Base-by-base conservation (phyloP, 1,139 yeast species). In the Yamadazyma dendronema region DNA sequence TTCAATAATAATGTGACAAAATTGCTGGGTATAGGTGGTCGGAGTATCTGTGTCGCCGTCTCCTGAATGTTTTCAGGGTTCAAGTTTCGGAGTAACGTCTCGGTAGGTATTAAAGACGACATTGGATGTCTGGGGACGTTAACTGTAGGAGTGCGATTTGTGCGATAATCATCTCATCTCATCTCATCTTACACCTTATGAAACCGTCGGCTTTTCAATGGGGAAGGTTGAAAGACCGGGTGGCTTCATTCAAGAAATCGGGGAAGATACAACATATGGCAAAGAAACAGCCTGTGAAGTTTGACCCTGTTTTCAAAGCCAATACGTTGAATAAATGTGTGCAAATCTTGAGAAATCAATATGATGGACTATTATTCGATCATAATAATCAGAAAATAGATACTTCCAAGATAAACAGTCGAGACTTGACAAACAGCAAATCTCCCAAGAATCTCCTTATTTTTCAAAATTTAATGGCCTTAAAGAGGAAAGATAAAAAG, bases 391-490 rank as follows among this genome's bases (percentile, higher is more conserved):
- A 43, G 13, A 27, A 30, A 2, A 37, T 55, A 6, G 46, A 49
- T 30, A 22, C 47, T 9, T 38, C 43, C 4, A 44, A 34, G n/a
- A 38, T 54, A 28, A 46, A 29, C 2, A 25, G 46, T 2, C 34
- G 42, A 25, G 41, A 42, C 17, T 35, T 48, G 15, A 31, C 23
- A 3, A 31, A 26, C 8, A 35, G 31, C 17, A 24, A 31, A n/a
- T 19, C 22, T 3, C 22, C 35, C 4, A 35, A 37, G 32, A 43
- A 37, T 30, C 25, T 52, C 21, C 40, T 45, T 2, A 50, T 71
- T 6, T 69, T 67, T 48, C 52, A 59, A 17, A 61, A 60, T 31
- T 41, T 71, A 25, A 42, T 58, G 38, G 46, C 54, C 13, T 47
- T 65, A 11, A 61, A 57, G 37, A 50, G 49, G 19, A 36, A 53